Conservation (phyloP, 2,329 filamentous ascomycete genomes). For the Purpureocillium lavendulum region DNA sequence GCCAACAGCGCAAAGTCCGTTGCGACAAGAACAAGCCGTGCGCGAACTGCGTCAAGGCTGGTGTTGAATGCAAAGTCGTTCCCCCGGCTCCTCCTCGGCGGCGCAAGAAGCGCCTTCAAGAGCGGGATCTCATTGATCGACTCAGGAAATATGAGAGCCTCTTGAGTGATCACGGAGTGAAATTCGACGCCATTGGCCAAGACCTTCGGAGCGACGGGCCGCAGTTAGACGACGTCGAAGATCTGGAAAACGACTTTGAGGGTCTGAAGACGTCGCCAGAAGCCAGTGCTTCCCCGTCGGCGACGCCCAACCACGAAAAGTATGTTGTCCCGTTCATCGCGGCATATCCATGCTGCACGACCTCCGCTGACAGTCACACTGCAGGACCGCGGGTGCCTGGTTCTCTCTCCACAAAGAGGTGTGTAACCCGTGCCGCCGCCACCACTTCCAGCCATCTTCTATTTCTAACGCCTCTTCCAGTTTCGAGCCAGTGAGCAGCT, state of each 20-base stretch:
- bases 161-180: conserved; percentile 55
- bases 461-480: conserved; percentile 20
- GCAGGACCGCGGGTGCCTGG: conserved; percentile 22
- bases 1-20: conserved; percentile 68
- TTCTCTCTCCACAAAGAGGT: conserved; percentile 46
- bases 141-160: conserved; percentile 60
- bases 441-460: not conserved
- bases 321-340: conserved; percentile 1
- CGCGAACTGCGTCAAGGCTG: conserved; percentile 56
- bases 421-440: conserved; percentile 8
- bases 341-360: not conserved
- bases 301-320: conserved; percentile 14
- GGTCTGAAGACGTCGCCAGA: conserved; percentile 45
- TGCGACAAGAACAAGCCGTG: conserved; percentile 69
- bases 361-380: not conserved
- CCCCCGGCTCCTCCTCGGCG: conserved; percentile 48
- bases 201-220: conserved; percentile 24
- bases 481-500: conserved; percentile 41
- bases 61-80: conserved; percentile 52
- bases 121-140: conserved; percentile 62
- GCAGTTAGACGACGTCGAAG: conserved; percentile 42
- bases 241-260: conserved; percentile 48
- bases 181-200: conserved; percentile 59
- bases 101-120: conserved; percentile 56
- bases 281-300: conserved; percentile 26